A percentile compares a stretch with the other conserved stretches of the same genome.
These are phyloP conservation scores for Yamadazyma triangularis DNA, from an alignment of 1,139 yeast species.

Conservation along the genomic window DNA sequence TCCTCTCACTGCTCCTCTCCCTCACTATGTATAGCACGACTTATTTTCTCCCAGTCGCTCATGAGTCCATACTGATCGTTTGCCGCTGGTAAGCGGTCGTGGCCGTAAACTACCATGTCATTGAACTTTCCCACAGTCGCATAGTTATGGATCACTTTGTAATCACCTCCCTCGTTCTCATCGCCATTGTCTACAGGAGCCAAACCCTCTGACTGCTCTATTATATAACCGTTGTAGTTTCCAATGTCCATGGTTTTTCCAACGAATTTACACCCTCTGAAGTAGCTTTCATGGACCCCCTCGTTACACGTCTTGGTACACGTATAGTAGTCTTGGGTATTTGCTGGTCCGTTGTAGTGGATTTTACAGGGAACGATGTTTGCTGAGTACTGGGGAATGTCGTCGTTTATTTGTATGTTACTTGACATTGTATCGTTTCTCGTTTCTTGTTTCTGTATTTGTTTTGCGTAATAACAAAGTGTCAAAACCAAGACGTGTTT, in stretches of 20 bases:
- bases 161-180: no score
- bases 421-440: no score
- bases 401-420: constrained; percentile 7
- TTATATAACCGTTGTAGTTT: constrained; percentile 24
- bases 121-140: constrained; percentile 30
- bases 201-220: constrained; percentile 28
- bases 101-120: constrained; percentile 32
- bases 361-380: constrained; percentile 39
- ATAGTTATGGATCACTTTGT: constrained; percentile 23
- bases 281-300: constrained; percentile 20
- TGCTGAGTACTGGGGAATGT: constrained; percentile 15
- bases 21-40: no score
- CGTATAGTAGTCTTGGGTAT: constrained; percentile 32
- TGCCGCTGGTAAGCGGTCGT: constrained; percentile 28
- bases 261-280: constrained; percentile 37
- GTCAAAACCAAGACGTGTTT: no score
- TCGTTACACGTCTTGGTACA: constrained; percentile 20
- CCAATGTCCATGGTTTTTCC: constrained; percentile 23
- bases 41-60: constrained; percentile 31
- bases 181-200: constrained; percentile 16
- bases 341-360: constrained; percentile 35
- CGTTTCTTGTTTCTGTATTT: no score
- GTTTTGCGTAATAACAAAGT: no score
- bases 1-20: no score
- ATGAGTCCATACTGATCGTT: constrained; percentile 30